Evolutionary conservation across 768 basidiomycete species (phyloP).

Genomic region (Amanita exitialis): DNA sequence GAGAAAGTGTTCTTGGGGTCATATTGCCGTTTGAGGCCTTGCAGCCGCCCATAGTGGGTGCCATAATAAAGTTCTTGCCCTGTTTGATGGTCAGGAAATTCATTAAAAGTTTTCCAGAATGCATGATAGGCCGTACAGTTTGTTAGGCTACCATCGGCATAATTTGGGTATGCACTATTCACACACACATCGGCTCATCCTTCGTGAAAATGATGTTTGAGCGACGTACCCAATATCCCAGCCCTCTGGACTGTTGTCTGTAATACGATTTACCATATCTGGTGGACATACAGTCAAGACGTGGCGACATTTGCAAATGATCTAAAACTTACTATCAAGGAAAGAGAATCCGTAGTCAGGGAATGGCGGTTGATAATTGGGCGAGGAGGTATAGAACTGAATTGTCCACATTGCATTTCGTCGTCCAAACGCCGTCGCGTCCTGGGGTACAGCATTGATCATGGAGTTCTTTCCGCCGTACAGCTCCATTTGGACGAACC

Average conservation of each 20-base stretch:
- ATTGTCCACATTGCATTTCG: constrained; percentile 29
- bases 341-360: constrained; percentile 31
- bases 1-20: constrained; percentile 28
- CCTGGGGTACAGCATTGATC: constrained; percentile 23
- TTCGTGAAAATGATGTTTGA: constrained; percentile 21
- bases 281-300: constrained; percentile 2
- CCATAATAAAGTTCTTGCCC: constrained; percentile 25
- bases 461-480: constrained; percentile 29
- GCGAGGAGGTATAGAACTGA: constrained; percentile 35
- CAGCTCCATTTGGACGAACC: constrained; percentile 28
- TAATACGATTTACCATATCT: constrained; percentile 24
- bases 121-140: constrained; percentile 17
- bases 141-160: constrained; percentile 24
- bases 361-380: constrained; percentile 23
- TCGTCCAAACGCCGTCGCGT: constrained; percentile 29
- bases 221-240: constrained; percentile 28
- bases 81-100: constrained; percentile 3
- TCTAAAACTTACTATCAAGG: constrained; percentile 22
- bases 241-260: constrained; percentile 22
- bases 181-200: constrained; percentile 20
- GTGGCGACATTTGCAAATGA: background rate
- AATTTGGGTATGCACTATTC: constrained; percentile 25
- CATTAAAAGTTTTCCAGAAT: background rate
- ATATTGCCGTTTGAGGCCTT: constrained; percentile 20
- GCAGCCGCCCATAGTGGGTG: constrained; percentile 20